Evolutionary conservation across 1,284 basidiomycete species (phyloP).

Genomic region (Golubevia sp.): DNA sequence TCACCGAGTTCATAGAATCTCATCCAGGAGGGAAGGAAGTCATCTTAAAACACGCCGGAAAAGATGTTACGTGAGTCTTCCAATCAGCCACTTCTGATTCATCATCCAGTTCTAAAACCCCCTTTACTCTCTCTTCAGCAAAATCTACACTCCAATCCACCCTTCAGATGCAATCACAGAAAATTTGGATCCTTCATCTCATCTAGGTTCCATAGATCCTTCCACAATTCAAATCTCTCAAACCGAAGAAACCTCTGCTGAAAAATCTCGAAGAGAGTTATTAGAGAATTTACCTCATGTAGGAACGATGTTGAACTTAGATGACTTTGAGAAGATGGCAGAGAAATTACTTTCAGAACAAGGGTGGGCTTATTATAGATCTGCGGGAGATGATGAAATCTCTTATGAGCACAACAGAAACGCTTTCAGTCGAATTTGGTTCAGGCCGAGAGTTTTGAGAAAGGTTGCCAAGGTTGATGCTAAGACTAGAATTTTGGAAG

Average conservation of each 20-base stretch:
- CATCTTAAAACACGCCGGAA: constrained; percentile 78
- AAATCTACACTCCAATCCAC: constrained; percentile 75
- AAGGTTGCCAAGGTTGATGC: constrained; percentile 73
- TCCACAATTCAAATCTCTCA: constrained; percentile 68
- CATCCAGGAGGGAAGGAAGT: constrained; percentile 81
- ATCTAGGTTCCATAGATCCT: constrained; percentile 73
- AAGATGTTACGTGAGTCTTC: constrained; percentile 71
- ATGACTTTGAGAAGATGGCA: constrained; percentile 70
- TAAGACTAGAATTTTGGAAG: constrained; percentile 77
- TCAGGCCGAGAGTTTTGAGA: constrained; percentile 78
- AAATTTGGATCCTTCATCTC: constrained; percentile 71
- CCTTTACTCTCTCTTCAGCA: constrained; percentile 23
- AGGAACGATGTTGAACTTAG: constrained; percentile 72
- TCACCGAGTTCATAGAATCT: constrained; percentile 78
- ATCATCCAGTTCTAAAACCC: background rate
- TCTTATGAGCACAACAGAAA: constrained; percentile 66
- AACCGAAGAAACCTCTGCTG: constrained; percentile 74
- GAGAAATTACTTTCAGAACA: constrained; percentile 63
- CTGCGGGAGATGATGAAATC: constrained; percentile 66
- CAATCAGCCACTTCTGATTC: background rate
- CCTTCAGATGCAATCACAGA: constrained; percentile 73
- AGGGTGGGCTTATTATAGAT: constrained; percentile 68
- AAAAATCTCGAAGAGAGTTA: constrained; percentile 69
- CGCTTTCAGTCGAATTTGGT: constrained; percentile 79
- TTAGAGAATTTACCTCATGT: constrained; percentile 67